Evolutionary conservation across 768 basidiomycete genomes (phyloP), one percentile per base, ranked within the genome.

Genomic region (Mycena haematopus): DNA sequence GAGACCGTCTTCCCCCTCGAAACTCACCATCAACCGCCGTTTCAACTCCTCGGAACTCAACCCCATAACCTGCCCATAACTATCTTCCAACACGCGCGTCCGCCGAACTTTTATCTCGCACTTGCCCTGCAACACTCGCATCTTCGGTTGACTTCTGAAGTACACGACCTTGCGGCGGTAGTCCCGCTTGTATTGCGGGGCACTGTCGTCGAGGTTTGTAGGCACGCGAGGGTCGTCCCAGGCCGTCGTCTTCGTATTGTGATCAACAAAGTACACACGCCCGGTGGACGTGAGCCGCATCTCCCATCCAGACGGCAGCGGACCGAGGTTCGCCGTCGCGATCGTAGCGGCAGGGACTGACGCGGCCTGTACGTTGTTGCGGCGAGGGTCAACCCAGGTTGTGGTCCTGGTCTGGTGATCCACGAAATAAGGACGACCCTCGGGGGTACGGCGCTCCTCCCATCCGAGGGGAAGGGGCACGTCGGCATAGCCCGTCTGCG

Each of bases 161-260:
- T 96, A 96, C 52, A 96, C 89, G 46, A 96, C 86, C 76, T 96
- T 96, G 59, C 93, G 82, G 65, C 94, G 80, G 74, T 96, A 96
- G 77, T 96, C 94, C 65, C 93, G 89, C 77, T 96, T 95, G 77
- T 95, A 96, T 76, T 96, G 93, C n/a, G 94, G 95, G 3, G 93
- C 93, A 75, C 88, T 92, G 66, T 91, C 88, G 70, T 95, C 93
- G 51, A 95, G 79, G 63, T 88, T 85, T 1, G 86, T 88, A 0
- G 95, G 94, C 55, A 95, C 75, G 53, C 95, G 86, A 21, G 94
- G 95, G 73, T 96, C 95, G 71, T 96, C 95, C 95, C 94, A 96
- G 7, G 92, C 86, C 17, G 95, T 96, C 19, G 93, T 93, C 56
- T 90, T 84, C 40, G 89, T 91, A 65, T 90, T 95, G 76, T 96